Conservation (phyloP, 208 protist genomes). For the Leishmania arabica region DNA sequence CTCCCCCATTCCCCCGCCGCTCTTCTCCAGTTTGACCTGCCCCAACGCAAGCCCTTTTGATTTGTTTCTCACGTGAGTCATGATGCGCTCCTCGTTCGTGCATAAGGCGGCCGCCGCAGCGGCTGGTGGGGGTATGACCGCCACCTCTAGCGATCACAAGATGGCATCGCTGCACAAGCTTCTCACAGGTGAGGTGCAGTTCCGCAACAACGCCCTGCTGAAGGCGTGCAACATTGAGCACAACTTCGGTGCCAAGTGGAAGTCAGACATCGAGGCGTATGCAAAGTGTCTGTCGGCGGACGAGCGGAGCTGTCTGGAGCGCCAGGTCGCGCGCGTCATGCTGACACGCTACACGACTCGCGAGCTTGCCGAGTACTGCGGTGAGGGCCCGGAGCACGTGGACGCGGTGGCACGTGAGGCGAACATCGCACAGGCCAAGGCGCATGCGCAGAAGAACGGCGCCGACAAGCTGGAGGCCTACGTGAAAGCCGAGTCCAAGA, state of each 20-base stretch:
- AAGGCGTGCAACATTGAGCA: slow-evolving; percentile 90
- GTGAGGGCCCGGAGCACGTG: slow-evolving; percentile 70
- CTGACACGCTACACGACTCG: slow-evolving; percentile 91
- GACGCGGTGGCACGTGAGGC: slow-evolving; percentile 70
- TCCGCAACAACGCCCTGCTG: slow-evolving; percentile 84
- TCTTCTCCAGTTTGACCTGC: neutral
- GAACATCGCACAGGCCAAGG: slow-evolving; percentile 78
- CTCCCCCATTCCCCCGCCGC: neutral
- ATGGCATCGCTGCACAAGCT: slow-evolving; percentile 88
- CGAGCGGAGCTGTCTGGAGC: slow-evolving; percentile 70
- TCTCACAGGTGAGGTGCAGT: slow-evolving; percentile 79
- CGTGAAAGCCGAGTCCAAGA: slow-evolving; percentile 76
- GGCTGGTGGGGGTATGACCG: slow-evolving; percentile 27
- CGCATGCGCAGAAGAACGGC: slow-evolving; percentile 66
- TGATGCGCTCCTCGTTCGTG: slow-evolving; percentile 65
- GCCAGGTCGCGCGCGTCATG: slow-evolving; percentile 72
- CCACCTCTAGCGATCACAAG: slow-evolving; percentile 51
- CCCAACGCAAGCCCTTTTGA: neutral
- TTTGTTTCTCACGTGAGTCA: neutral
- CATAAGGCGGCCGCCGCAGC: slow-evolving; percentile 42
- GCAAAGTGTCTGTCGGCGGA: slow-evolving; percentile 70
- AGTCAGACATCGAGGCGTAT: slow-evolving; percentile 69
- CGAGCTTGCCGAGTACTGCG: slow-evolving; percentile 82
- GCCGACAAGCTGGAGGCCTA: slow-evolving; percentile 75
- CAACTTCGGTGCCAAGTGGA: slow-evolving; percentile 88